These are phyloP conservation scores for bread wheat (Triticum aestivum) DNA, from an alignment of 176 grass and related monocot species.

Conservation along the genomic window IWGSC_CS_RefSeq_v2.1 NC_057812.1:657010294-657010793, in stretches of 20 bases:
- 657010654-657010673: slow-evolving; percentile 43
- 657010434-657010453: slow-evolving; percentile 22
- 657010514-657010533: slow-evolving; percentile 35
- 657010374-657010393: not conserved
- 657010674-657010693: slow-evolving; percentile 58
- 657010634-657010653: slow-evolving; percentile 37
- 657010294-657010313: slow-evolving; percentile 42
- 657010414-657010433: slow-evolving; percentile 38
- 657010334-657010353: slow-evolving; percentile 19
- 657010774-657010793: slow-evolving; percentile 2
- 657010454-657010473: slow-evolving; percentile 40
- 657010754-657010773: not conserved
- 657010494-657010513: slow-evolving; percentile 32
- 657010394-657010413: slow-evolving; percentile 4
- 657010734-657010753: not conserved
- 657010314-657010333: slow-evolving; percentile 57
- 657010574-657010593: slow-evolving; percentile 39
- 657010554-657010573: not conserved
- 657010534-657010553: not conserved
- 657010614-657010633: slow-evolving; percentile 30
- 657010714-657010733: slow-evolving; percentile 16
- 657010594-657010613: slow-evolving; percentile 43
- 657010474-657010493: slow-evolving; percentile 41
- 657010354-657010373: slow-evolving; percentile 6
- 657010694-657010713: slow-evolving; percentile 40